Evolutionary conservation across 208 protist genomes (phyloP).

Genomic region (Acanthamoeba lenticulata): DNA sequence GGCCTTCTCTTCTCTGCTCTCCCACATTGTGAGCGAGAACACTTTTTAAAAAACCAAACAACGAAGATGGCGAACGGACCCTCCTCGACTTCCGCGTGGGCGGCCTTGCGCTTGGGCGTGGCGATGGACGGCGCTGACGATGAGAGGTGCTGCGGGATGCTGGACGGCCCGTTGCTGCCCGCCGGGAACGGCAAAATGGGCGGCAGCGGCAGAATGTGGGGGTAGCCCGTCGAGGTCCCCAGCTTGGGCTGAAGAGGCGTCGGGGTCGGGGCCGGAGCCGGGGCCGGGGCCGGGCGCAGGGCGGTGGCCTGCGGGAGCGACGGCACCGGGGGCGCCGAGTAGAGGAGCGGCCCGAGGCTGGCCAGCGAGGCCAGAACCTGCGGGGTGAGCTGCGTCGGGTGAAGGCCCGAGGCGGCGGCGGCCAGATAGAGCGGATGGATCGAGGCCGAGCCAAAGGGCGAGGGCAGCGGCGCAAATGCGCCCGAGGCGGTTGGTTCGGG

Average conservation of each 20-base stretch:
- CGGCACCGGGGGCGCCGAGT: neutral
- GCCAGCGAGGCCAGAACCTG: neutral
- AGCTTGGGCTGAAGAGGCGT: neutral
- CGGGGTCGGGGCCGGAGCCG: neutral
- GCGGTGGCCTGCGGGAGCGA: neutral
- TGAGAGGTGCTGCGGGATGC: neutral
- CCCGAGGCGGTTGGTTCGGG: neutral
- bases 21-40: neutral
- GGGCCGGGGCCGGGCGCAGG: neutral
- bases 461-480: neutral
- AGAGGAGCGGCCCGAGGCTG: neutral
- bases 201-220: neutral
- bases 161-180: neutral
- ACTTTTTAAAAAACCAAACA: neutral
- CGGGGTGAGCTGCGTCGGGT: neutral
- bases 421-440: neutral
- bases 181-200: constrained; percentile 10
- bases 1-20: neutral
- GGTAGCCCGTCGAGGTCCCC: too few species aligned
- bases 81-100: neutral
- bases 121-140: neutral
- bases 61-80: neutral
- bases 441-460: neutral
- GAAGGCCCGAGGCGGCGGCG: neutral
- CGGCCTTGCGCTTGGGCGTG: constrained; percentile 9